Base-by-base conservation (phyloP, 257 asterid species). In the Marsdenia floribunda region DNA sequence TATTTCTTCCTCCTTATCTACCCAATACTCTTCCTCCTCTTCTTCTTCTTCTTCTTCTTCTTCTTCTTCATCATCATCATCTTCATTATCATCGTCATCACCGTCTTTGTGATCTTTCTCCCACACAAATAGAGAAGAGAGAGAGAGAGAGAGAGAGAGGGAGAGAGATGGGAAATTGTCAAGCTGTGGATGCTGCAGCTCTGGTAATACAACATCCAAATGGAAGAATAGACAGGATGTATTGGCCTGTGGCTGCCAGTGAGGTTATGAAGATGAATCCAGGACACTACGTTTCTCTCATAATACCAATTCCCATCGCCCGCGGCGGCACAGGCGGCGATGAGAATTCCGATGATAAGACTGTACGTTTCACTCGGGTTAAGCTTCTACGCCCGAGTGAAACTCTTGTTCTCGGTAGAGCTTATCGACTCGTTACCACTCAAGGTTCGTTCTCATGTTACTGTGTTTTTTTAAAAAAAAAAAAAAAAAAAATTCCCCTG, bases 121-220 rank as follows among this genome's bases (percentile, higher is more conserved):
- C 6, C 49, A 70, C 35, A 75, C 21, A 73, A n/a, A n/a, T 4
- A n/a, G 6, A 64, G 21, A 9, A 24, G 53, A 61, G 55, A 61
- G 22, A 76, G 15, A 65, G 10, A 57, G 50, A 90, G 0, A 65
- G 18, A 75, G 6, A 42, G 40, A 72, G 4, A 59, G 8, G 57
- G 29, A 88, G 3, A 60, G 10, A 57, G 50, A 90, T 91, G 97
- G 98, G 98, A 64, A 93, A 91, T 66, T 93, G 98, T 73, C 97
- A 91, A 73, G 96, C 96, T 8, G 93, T 93, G 37, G 97, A 91
- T 73, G 97, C 97, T 0, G 98, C 98, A 11, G 97, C 92, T 2
- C 89, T 93, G 35, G 98, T 91, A 54, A 86, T 91, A 80, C 98
- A 93, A 66, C 97, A 91, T 77, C 98, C 97, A 0, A 76, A 70